phyloP scores from a whole-genome alignment of 2,329 filamentous ascomycete species.

The Anisogramma anomala region DNA sequence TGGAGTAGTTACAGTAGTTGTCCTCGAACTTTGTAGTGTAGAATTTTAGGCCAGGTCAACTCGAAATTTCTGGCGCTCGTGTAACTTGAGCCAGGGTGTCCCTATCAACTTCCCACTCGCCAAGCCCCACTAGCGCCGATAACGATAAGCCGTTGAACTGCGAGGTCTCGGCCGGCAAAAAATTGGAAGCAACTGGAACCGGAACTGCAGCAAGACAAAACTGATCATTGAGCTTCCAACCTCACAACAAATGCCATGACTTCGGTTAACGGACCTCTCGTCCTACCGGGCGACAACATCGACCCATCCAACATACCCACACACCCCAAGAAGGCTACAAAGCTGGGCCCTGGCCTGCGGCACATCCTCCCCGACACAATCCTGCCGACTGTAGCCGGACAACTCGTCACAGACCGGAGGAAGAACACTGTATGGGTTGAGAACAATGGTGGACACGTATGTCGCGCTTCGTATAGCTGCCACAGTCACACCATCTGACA shows the following conservation, averaged over 20 bases:
- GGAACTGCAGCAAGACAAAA: too few species aligned
- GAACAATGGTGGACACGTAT: conserved; percentile 55
- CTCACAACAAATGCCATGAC: conserved; percentile 36
- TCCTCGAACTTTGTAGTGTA: too few species aligned
- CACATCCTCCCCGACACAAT: conserved; percentile 69
- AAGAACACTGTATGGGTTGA: conserved; percentile 76
- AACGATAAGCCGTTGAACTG: conserved; percentile 4
- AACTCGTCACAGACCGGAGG: conserved; percentile 53
- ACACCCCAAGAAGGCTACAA: conserved; percentile 57
- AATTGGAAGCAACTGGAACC: too few species aligned
- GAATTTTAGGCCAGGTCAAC: conserved; percentile 13
- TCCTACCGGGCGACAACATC: conserved; percentile 74
- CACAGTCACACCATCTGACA: conserved; percentile 19
- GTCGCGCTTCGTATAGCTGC: conserved; percentile 40
- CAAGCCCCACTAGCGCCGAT: not conserved
- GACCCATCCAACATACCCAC: conserved; percentile 55
- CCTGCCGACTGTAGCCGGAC: conserved; percentile 54
- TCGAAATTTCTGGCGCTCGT: conserved; percentile 10
- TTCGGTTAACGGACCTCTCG: conserved; percentile 38
- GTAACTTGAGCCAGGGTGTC: not conserved
- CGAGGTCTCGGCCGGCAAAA: conserved; percentile 4
- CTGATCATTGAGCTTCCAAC: not conserved
- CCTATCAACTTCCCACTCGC: conserved; percentile 2
- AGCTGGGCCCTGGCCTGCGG: conserved; percentile 72
- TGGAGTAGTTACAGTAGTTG: too few species aligned